Evolutionary conservation across 345 rosid genomes (phyloP).

Genomic region (Rhizophora mangle): DNA sequence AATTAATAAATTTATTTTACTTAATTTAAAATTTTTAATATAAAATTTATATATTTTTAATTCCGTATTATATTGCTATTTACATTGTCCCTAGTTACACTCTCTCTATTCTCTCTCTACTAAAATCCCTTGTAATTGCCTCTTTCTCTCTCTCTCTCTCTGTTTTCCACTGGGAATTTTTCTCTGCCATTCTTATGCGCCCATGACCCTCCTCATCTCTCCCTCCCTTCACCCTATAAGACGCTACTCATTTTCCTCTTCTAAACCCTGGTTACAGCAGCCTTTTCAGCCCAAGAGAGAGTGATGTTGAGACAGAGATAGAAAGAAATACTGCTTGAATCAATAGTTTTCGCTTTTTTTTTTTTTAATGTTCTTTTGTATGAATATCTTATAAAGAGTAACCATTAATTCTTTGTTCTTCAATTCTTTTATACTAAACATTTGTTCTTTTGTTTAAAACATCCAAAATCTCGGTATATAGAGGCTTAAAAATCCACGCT

Average conservation of each 20-base stretch:
- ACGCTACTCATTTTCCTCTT: constrained; percentile 36
- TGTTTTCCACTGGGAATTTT: background rate
- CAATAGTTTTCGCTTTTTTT: background rate
- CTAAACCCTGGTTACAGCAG: constrained; percentile 37
- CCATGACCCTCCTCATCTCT: background rate
- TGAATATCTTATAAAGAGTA: background rate
- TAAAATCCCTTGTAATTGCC: constrained; percentile 21
- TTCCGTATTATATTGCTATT: no score
- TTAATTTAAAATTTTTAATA: no score
- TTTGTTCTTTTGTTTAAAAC: background rate
- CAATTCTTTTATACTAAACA: constrained; percentile 27
- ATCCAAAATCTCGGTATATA: background rate
- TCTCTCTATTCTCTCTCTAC: background rate
- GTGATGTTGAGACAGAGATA: background rate
- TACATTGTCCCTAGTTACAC: no score
- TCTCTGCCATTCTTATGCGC: constrained; percentile 1
- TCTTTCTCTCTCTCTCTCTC: background rate
- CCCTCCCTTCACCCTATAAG: constrained; percentile 33
- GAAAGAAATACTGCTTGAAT: constrained; percentile 18
- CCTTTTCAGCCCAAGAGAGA: constrained; percentile 31
- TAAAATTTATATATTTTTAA: no score
- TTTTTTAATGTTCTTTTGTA: constrained; percentile 5
- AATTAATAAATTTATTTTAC: no score
- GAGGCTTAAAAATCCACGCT: constrained; percentile 6
- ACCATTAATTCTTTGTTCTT: constrained; percentile 24